A percentile compares a stretch with the other conserved stretches of the same genome.
Evolutionary conservation across 345 rosid genomes (phyloP).

Genomic region (Eucalyptus pauciflora): DNA sequence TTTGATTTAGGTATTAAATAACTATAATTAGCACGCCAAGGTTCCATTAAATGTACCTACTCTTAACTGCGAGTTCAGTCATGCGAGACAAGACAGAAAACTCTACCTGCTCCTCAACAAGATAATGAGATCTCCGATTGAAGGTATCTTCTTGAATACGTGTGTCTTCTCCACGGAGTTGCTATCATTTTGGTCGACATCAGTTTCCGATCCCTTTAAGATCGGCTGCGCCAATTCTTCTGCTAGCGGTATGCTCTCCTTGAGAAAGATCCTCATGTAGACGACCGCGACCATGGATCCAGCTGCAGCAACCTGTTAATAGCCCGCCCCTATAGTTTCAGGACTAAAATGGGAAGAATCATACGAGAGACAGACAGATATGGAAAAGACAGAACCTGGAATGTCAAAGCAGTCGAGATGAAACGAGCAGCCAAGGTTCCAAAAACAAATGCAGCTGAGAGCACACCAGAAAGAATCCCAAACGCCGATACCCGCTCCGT

Average conservation of each 20-base stretch:
- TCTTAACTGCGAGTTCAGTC: neutral
- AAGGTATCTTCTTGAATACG: constrained; percentile 42
- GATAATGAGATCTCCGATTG: constrained; percentile 29
- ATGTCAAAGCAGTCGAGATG: constrained; percentile 35
- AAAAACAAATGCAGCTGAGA: constrained; percentile 31
- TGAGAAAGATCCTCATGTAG: constrained; percentile 78
- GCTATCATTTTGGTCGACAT: neutral
- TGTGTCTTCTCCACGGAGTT: neutral
- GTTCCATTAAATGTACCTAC: neutral
- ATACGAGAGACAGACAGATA: neutral
- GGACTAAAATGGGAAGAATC: neutral
- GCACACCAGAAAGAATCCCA: constrained; percentile 52
- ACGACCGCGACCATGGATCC: constrained; percentile 38
- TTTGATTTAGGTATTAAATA: neutral
- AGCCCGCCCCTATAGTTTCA: neutral
- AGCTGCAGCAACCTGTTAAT: constrained; percentile 42
- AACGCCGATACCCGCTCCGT: constrained; percentile 53
- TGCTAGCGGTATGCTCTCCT: constrained; percentile 22
- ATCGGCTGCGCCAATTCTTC: constrained; percentile 30
- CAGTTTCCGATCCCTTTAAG: constrained; percentile 8
- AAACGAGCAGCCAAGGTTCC: constrained; percentile 72
- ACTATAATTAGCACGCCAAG: neutral
- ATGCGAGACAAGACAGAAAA: neutral
- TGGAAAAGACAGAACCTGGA: constrained; percentile 34
- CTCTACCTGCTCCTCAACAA: constrained; percentile 51